Evolutionary conservation across 2,329 filamentous ascomycete genomes (phyloP).

Genomic region (Phialophora chinensis): DNA sequence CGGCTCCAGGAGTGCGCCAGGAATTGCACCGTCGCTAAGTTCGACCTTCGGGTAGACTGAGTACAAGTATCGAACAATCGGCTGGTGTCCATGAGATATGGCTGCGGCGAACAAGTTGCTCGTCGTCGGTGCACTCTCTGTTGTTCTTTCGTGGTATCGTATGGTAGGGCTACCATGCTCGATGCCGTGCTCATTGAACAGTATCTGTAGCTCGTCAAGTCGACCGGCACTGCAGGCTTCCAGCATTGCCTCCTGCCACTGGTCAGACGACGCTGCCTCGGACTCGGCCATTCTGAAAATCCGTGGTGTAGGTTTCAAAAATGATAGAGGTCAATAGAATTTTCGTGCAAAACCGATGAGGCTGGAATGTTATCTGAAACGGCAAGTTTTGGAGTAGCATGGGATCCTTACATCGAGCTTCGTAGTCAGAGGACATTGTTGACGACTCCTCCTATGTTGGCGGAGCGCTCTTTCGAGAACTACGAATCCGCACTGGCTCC

Average conservation of each 20-base stretch:
- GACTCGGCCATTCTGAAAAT: conserved; percentile 1
- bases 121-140: conserved; percentile 9
- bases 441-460: neutral
- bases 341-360: conserved; percentile 5
- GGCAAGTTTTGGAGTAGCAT: neutral
- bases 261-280: neutral
- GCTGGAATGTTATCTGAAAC: neutral
- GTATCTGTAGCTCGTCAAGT: conserved; percentile 4
- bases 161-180: conserved; percentile 1
- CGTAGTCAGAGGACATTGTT: neutral
- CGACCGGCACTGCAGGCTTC: conserved; percentile 1
- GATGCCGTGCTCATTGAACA: conserved; percentile 8
- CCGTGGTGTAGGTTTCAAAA: no score
- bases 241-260: conserved; percentile 9
- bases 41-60: neutral
- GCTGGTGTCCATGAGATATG: conserved; percentile 2
- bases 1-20: conserved; percentile 1
- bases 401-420: neutral
- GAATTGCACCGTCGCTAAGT: neutral
- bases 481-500: neutral
- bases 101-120: conserved; percentile 5
- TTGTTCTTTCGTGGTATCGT: neutral
- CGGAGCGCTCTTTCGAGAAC: neutral
- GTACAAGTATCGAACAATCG: conserved; percentile 1
- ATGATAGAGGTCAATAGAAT: neutral